Percentiles rank a stretch among this genome's conserved stretches.
Conservation (phyloP, 352 stramenopile species). For the Globisporangium apiculatum region DNA sequence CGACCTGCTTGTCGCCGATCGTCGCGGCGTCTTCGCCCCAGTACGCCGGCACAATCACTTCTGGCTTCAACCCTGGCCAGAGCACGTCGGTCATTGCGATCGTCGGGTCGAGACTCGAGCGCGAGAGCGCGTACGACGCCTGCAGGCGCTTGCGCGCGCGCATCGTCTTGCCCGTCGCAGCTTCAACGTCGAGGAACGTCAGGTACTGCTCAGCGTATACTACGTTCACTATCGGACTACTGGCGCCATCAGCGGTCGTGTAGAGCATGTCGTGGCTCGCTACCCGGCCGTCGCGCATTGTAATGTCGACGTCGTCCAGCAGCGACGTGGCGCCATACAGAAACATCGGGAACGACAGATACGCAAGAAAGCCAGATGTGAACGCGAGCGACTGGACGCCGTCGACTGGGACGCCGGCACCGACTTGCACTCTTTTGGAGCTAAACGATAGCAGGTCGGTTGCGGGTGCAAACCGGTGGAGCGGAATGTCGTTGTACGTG, state of each 20-base stretch:
- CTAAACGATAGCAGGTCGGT: slow-evolving; percentile 24
- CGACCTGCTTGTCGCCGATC: slow-evolving; percentile 28
- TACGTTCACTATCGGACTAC: slow-evolving; percentile 20
- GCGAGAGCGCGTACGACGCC: slow-evolving; percentile 43
- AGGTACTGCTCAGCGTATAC: slow-evolving; percentile 54
- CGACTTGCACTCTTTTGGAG: slow-evolving; percentile 22
- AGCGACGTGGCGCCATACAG: slow-evolving; percentile 51
- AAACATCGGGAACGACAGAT: slow-evolving; percentile 67
- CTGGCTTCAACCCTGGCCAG: slow-evolving; percentile 38
- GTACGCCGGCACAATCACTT: slow-evolving; percentile 57
- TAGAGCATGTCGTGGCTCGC: no score
- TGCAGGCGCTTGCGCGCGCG: slow-evolving; percentile 48
- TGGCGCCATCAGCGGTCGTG: slow-evolving; percentile 16
- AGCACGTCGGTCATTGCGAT: slow-evolving; percentile 56
- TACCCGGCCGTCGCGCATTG: slow-evolving; percentile 37
- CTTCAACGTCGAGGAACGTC: slow-evolving; percentile 59
- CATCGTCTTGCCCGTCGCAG: slow-evolving; percentile 66
- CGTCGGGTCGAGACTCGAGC: slow-evolving; percentile 29
- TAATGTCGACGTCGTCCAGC: slow-evolving; percentile 43
- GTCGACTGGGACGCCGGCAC: slow-evolving; percentile 49
- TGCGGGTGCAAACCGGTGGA: slow-evolving; percentile 20
- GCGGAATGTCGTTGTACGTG: slow-evolving; percentile 7
- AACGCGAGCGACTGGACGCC: slow-evolving; percentile 65
- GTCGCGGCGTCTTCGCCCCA: slow-evolving; percentile 44
- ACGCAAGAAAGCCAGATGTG: slow-evolving; percentile 58